Percentiles rank a stretch among this genome's conserved stretches.
Conservation (phyloP, 208 protist species). For the Crithidia fasciculata region DNA sequence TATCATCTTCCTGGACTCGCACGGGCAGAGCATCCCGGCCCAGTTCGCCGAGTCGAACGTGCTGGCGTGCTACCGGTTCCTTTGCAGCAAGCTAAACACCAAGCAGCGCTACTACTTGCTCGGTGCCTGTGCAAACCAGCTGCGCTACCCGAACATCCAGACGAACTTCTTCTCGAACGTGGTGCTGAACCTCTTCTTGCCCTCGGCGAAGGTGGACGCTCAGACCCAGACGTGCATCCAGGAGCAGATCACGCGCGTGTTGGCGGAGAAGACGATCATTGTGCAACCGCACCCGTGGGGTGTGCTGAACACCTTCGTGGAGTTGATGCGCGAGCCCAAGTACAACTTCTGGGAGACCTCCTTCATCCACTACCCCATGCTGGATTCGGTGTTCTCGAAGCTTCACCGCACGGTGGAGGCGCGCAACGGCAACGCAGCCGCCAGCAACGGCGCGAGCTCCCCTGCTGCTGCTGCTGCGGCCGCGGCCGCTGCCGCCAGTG, state of each 20-base stretch:
- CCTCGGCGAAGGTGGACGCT: conserved; percentile 57
- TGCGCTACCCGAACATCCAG: conserved; percentile 99
- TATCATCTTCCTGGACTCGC: conserved; percentile 58
- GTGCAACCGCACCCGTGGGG: conserved; percentile 99
- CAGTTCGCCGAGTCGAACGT: conserved; percentile 69
- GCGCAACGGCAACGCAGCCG: conserved; percentile 42
- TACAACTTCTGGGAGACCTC: conserved; percentile 96
- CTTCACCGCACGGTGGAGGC: conserved; percentile 78
- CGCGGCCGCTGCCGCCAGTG: conserved; percentile 18
- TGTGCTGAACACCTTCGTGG: conserved; percentile 99
- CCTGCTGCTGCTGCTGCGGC: conserved; percentile 22
- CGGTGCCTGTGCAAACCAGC: conserved; percentile 98
- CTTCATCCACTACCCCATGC: conserved; percentile 85
- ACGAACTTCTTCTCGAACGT: conserved; percentile 99
- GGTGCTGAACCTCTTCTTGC: conserved; percentile 96
- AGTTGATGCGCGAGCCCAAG: conserved; percentile 97
- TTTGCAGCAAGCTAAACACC: conserved; percentile 92
- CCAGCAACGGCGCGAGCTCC: conserved; percentile 20
- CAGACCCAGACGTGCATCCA: conserved; percentile 90
- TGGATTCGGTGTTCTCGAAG: conserved; percentile 95
- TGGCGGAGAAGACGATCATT: conserved; percentile 98
- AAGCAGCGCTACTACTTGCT: conserved; percentile 96
- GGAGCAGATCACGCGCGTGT: conserved; percentile 97
- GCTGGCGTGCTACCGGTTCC: conserved; percentile 96
- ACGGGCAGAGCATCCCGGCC: conserved; percentile 40